phyloP scores from a whole-genome alignment of 805 yeast genomes.

The Candida montana region DNA sequence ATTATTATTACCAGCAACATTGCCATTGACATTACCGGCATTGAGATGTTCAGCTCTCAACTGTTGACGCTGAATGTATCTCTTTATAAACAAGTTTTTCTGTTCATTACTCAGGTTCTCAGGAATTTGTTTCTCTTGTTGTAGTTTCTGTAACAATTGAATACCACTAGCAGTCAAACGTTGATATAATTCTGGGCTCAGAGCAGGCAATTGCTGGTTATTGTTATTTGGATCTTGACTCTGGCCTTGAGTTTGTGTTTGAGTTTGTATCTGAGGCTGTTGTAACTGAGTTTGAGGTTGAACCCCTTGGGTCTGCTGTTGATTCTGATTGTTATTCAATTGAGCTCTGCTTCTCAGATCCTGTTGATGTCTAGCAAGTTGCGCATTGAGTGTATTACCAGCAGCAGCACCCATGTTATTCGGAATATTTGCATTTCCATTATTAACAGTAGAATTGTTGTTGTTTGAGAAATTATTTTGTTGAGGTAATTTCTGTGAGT shows the following conservation, averaged over 20 bases:
- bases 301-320: constrained; percentile 29
- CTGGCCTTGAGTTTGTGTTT: not conserved
- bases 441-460: constrained; percentile 15
- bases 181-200: constrained; percentile 17
- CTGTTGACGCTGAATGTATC: constrained; percentile 22
- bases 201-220: constrained; percentile 5
- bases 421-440: constrained; percentile 10
- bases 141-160: constrained; percentile 19
- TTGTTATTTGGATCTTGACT: not conserved
- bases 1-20: not conserved
- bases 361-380: constrained; percentile 28
- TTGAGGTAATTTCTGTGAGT: constrained; percentile 28
- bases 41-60: constrained; percentile 10
- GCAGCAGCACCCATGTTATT: constrained; percentile 10
- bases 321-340: constrained; percentile 10
- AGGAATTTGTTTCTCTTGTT: constrained; percentile 22
- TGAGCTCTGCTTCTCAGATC: constrained; percentile 30
- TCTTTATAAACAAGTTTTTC: constrained; percentile 19
- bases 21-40: constrained; percentile 1
- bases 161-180: constrained; percentile 22
- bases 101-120: constrained; percentile 20
- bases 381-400: constrained; percentile 14
- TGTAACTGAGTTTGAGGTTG: constrained; percentile 15
- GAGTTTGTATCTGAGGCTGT: not conserved
- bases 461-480: constrained; percentile 24